phyloP scores from a whole-genome alignment of 148 eudicot species.

The Persicaria tinctoria region DNA sequence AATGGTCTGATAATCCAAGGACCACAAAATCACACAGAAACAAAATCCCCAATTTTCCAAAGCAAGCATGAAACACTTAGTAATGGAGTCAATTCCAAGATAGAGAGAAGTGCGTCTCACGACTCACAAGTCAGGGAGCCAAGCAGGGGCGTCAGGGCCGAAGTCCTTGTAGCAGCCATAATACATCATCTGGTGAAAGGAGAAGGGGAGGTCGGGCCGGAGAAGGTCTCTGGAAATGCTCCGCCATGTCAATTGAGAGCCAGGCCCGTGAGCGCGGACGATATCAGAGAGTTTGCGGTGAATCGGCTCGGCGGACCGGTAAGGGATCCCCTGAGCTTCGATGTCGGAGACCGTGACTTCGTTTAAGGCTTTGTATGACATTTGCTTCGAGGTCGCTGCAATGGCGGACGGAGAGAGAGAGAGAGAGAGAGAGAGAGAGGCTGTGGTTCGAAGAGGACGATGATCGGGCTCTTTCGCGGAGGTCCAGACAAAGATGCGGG shows the following conservation, averaged over 20 bases:
- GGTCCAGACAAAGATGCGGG: not conserved
- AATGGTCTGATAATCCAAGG: not conserved
- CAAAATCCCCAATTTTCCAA: not conserved
- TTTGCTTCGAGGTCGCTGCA: not conserved
- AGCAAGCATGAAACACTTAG: not conserved
- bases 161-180: constrained; percentile 64
- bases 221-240: constrained; percentile 40
- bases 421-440: constrained; percentile 1
- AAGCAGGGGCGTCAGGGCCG: constrained; percentile 87
- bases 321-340: constrained; percentile 37
- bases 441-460: not conserved
- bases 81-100: not conserved
- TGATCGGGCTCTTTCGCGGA: not conserved
- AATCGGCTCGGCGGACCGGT: constrained; percentile 31
- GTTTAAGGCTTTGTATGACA: constrained; percentile 44
- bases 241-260: constrained; percentile 58
- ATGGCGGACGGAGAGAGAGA: not conserved
- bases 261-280: constrained; percentile 36
- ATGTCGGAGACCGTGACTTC: constrained; percentile 45
- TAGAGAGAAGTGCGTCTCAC: constrained; percentile 26
- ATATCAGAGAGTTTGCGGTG: constrained; percentile 43
- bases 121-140: constrained; percentile 77
- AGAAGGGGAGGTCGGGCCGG: constrained; percentile 63
- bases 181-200: constrained; percentile 79
- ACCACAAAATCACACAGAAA: not conserved